phyloP scores from a whole-genome alignment of 768 basidiomycete species.

The Phylloporus sp. region DNA sequence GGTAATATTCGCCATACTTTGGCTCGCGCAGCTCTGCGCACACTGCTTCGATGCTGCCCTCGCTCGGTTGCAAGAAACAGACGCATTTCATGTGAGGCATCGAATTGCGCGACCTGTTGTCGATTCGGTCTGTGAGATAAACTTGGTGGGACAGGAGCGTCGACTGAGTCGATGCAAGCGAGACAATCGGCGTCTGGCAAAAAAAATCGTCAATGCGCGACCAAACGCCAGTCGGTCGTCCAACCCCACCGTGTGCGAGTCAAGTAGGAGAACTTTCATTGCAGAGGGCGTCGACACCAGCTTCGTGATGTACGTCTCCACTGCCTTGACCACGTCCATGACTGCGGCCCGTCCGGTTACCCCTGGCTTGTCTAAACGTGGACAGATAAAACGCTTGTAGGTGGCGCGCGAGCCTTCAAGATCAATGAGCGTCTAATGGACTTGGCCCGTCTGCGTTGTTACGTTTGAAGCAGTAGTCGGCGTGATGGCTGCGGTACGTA shows the following conservation, averaged over 20 bases:
- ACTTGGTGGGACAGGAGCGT: slow-evolving; percentile 91
- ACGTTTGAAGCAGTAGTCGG: neutral
- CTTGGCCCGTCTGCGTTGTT: neutral
- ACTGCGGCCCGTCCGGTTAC: neutral
- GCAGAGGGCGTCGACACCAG: slow-evolving; percentile 78
- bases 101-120: slow-evolving; percentile 85
- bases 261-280: slow-evolving; percentile 95
- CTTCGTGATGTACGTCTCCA: slow-evolving; percentile 89
- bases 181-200: slow-evolving; percentile 89
- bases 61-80: slow-evolving; percentile 82
- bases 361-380: too few species aligned
- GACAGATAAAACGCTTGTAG: neutral
- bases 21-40: slow-evolving; percentile 83
- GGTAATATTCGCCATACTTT: slow-evolving; percentile 96
- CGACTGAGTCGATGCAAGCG: slow-evolving; percentile 90
- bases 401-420: neutral
- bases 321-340: slow-evolving; percentile 96
- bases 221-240: neutral
- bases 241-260: slow-evolving; percentile 79
- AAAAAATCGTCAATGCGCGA: slow-evolving; percentile 5
- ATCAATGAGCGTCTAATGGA: neutral
- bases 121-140: slow-evolving; percentile 95
- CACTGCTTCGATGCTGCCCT: slow-evolving; percentile 77
- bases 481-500: neutral
- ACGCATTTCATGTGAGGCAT: slow-evolving; percentile 98